phyloP scores from a whole-genome alignment of 202 grass and related monocot species.

The Zizania palustris region DNA sequence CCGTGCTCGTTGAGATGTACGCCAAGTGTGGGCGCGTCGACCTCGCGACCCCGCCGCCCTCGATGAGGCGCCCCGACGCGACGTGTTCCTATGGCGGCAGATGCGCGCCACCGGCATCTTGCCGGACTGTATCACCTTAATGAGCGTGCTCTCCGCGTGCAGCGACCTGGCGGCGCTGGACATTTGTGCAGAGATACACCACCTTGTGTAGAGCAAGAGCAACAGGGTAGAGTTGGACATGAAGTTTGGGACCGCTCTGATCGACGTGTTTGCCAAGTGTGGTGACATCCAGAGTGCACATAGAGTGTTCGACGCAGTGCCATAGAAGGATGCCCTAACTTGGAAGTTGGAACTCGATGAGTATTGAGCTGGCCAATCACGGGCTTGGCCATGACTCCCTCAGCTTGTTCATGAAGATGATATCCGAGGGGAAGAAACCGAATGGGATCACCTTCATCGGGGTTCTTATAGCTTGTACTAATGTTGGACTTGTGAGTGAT shows the following conservation, averaged over 20 bases:
- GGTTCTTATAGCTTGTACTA: slow-evolving; percentile 62
- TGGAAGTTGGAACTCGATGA: slow-evolving; percentile 73
- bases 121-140: slow-evolving; percentile 67
- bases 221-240: slow-evolving; percentile 49
- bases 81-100: slow-evolving; percentile 64
- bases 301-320: slow-evolving; percentile 44
- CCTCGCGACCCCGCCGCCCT: slow-evolving; percentile 53
- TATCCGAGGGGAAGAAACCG: slow-evolving; percentile 46
- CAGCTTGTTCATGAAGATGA: slow-evolving; percentile 61
- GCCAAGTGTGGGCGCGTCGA: slow-evolving; percentile 43
- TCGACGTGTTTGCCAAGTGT: slow-evolving; percentile 90
- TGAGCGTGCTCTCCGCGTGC: slow-evolving; percentile 59
- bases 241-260: slow-evolving; percentile 67
- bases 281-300: slow-evolving; percentile 57
- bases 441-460: slow-evolving; percentile 73
- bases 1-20: slow-evolving; percentile 69
- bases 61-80: slow-evolving; percentile 54
- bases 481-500: slow-evolving; percentile 61
- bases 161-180: slow-evolving; percentile 45
- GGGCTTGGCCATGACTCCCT: slow-evolving; percentile 62
- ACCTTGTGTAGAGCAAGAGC: slow-evolving; percentile 43
- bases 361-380: slow-evolving; percentile 66
- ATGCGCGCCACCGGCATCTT: slow-evolving; percentile 26
- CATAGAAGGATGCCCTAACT: slow-evolving; percentile 55
- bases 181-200: slow-evolving; percentile 48